Evolutionary conservation across 2,329 filamentous ascomycete genomes (phyloP).

Genomic region (Aspergillus amoenus): DNA sequence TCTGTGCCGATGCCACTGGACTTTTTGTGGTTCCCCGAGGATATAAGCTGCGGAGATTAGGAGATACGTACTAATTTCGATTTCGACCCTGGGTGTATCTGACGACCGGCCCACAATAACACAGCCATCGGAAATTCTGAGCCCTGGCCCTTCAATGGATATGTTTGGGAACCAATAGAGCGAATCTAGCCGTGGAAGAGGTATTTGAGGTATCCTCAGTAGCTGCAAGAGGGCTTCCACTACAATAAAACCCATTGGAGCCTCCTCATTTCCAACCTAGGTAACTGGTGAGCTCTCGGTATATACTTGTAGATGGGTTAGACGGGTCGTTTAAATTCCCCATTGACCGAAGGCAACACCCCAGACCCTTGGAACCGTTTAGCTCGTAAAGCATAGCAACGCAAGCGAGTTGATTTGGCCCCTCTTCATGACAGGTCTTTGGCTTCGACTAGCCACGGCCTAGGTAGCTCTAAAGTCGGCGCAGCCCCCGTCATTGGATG

Average conservation of each 20-base stretch:
- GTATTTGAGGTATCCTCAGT: background rate
- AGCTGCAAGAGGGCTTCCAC: background rate
- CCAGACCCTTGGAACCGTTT: background rate
- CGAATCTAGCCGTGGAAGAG: background rate
- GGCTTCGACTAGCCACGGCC: background rate
- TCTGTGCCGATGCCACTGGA: slow-evolving; percentile 59
- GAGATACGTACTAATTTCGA: slow-evolving; percentile 38
- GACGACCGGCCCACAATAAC: background rate
- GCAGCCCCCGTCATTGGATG: background rate
- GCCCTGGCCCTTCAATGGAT: too few relatives aligned
- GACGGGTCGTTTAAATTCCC: slow-evolving; percentile 1
- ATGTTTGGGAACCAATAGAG: background rate
- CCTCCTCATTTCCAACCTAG: background rate
- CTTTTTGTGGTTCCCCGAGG: slow-evolving; percentile 60
- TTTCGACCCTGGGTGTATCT: background rate
- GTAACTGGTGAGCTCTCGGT: background rate
- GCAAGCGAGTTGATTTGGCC: background rate
- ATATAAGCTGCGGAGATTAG: slow-evolving; percentile 41
- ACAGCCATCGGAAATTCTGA: background rate
- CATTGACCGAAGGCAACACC: background rate
- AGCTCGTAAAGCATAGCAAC: background rate
- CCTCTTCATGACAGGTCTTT: background rate
- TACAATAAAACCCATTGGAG: background rate
- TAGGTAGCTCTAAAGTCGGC: background rate
- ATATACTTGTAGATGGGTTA: background rate